A percentile compares a stretch with the other conserved stretches of the same genome.
Conservation (phyloP, 371 early-diverging fungal species). For the Apophysomyces ossiformis region DNA sequence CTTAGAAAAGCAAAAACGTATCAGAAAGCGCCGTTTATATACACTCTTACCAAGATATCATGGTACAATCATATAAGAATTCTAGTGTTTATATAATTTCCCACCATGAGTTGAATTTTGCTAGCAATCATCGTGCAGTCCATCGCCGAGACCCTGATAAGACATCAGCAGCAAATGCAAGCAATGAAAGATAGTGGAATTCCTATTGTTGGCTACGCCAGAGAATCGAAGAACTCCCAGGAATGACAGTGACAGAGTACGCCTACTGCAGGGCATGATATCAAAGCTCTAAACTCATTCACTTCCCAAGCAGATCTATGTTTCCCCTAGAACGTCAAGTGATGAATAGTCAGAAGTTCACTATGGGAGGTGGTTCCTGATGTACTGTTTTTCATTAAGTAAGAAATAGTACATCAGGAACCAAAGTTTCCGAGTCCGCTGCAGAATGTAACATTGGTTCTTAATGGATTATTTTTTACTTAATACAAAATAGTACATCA, state of each 20-base stretch:
- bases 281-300: not conserved
- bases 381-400: too few relatives aligned
- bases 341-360: constrained; percentile 1
- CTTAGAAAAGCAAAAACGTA: not conserved
- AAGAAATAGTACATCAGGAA: too few relatives aligned
- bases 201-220: not conserved
- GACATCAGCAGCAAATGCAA: not conserved
- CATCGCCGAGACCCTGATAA: not conserved
- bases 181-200: not conserved
- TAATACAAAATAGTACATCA: too few relatives aligned
- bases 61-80: constrained; percentile 1
- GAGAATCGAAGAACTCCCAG: not conserved
- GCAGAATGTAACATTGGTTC: too few relatives aligned
- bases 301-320: not conserved
- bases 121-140: not conserved
- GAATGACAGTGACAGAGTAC: not conserved
- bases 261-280: not conserved
- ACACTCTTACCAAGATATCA: not conserved
- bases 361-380: too few relatives aligned
- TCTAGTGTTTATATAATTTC: not conserved
- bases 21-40: not conserved
- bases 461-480: too few relatives aligned
- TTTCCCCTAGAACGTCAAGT: not conserved
- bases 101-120: not conserved
- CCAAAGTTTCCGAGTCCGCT: too few relatives aligned